Evolutionary conservation across 352 stramenopile species (phyloP).

Genomic region (Globisporangium echinulatum): DNA sequence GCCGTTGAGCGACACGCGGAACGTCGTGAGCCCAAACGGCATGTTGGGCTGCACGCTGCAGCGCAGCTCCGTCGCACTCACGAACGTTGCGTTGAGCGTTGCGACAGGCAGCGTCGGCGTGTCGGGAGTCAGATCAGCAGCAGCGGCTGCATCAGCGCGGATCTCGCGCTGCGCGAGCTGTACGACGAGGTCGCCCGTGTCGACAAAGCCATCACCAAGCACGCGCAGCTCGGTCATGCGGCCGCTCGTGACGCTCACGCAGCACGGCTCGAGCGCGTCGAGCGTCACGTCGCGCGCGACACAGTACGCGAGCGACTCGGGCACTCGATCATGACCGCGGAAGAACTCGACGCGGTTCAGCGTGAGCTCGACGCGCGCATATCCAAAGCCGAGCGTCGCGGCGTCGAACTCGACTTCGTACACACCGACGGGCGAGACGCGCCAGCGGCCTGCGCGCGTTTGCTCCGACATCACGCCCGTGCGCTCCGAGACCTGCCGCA

Average conservation of each 20-base stretch:
- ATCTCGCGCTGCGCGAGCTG: conserved; percentile 37
- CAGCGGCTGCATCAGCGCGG: not conserved
- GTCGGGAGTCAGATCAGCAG: not conserved
- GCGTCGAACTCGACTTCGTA: conserved; percentile 65
- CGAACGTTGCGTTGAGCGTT: conserved; percentile 47
- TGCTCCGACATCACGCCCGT: conserved; percentile 46
- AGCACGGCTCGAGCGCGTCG: conserved; percentile 39
- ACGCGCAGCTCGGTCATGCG: conserved; percentile 45
- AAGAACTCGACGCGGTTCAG: conserved; percentile 53
- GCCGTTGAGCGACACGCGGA: conserved; percentile 58
- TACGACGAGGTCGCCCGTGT: conserved; percentile 59
- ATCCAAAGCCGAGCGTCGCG: conserved; percentile 44
- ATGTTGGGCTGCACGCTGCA: conserved; percentile 62
- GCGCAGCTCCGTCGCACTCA: conserved; percentile 35
- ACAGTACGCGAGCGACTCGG: conserved; percentile 36
- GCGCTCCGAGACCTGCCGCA: conserved; percentile 44
- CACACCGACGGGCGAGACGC: conserved; percentile 37
- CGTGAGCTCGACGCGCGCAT: conserved; percentile 38
- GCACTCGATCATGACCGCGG: conserved; percentile 25
- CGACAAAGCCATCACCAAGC: conserved; percentile 48
- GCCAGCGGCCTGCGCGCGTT: conserved; percentile 42
- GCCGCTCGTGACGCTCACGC: conserved; percentile 52
- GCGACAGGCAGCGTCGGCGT: conserved; percentile 17
- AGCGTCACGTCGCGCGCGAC: conserved; percentile 46
- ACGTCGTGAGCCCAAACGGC: conserved; percentile 50